phyloP scores from a whole-genome alignment of 768 basidiomycete species.

The Tubosaeta sp. region DNA sequence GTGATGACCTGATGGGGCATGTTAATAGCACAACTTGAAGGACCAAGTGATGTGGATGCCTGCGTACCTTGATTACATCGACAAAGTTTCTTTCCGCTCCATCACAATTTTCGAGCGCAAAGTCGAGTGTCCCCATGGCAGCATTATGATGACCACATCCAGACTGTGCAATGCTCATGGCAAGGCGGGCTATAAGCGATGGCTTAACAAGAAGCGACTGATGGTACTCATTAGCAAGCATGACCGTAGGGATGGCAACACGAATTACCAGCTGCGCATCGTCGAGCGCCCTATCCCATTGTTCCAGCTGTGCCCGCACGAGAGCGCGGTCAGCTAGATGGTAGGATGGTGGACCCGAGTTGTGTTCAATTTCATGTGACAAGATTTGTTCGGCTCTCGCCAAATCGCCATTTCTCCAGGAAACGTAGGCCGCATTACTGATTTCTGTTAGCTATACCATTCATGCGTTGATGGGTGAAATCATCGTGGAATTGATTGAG shows the following conservation, averaged over 20 bases:
- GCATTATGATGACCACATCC: not conserved
- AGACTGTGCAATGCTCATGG: slow-evolving; percentile 1
- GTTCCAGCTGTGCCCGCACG: slow-evolving; percentile 4
- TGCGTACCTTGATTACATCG: slow-evolving; percentile 10
- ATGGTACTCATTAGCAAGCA: not conserved
- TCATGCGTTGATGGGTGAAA: slow-evolving; percentile 1
- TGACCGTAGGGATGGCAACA: not conserved
- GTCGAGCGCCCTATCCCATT: slow-evolving; percentile 10
- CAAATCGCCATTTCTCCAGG: slow-evolving; percentile 8
- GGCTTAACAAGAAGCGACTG: slow-evolving; percentile 7
- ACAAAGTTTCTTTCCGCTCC: slow-evolving; percentile 6
- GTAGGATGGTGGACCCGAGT: not conserved
- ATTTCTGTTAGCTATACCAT: slow-evolving; percentile 12
- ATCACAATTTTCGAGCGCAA: slow-evolving; percentile 1
- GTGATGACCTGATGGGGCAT: slow-evolving; percentile 8
- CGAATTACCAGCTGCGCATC: slow-evolving; percentile 10
- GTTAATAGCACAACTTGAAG: too few relatives aligned
- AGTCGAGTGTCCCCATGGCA: slow-evolving; percentile 1
- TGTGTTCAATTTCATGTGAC: slow-evolving; percentile 12
- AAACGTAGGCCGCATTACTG: slow-evolving; percentile 4
- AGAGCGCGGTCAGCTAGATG: slow-evolving; percentile 14
- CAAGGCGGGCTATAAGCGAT: slow-evolving; percentile 11
- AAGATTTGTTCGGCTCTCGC: slow-evolving; percentile 9
- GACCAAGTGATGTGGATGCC: not conserved
- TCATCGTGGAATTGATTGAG: not conserved